phyloP scores from a whole-genome alignment of 148 eudicot species.

The Heliosperma pusillum region DNA sequence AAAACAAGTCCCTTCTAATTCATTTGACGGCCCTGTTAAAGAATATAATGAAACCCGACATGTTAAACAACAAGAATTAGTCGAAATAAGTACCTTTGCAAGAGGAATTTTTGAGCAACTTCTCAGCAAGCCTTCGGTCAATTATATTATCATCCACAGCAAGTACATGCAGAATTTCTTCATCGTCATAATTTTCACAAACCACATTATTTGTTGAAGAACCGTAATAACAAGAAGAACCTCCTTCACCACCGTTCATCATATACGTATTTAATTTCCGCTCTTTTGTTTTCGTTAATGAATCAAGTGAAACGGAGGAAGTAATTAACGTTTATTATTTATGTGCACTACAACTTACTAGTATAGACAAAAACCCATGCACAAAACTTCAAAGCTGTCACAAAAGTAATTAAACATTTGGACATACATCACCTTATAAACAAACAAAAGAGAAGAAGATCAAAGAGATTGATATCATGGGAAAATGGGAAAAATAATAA shows the following conservation, averaged over 20 bases:
- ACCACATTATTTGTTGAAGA: background rate
- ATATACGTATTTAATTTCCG: background rate
- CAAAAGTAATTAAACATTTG: background rate
- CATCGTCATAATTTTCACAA: conserved; percentile 17
- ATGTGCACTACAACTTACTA: background rate
- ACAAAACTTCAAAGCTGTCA: background rate
- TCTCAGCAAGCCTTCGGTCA: conserved; percentile 58
- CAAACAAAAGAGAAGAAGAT: background rate
- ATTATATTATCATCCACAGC: conserved; percentile 62
- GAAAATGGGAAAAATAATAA: conserved; percentile 7
- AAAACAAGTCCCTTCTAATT: too few species aligned
- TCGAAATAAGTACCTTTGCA: conserved; percentile 45
- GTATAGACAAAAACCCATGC: conserved; percentile 2
- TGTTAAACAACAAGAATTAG: too few species aligned
- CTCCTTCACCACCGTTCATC: background rate
- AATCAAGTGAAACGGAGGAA: background rate
- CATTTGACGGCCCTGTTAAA: too few species aligned
- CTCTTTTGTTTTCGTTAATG: background rate
- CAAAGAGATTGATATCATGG: background rate
- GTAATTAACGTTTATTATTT: background rate
- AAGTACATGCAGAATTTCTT: conserved; percentile 44
- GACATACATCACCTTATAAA: background rate
- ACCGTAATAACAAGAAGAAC: background rate
- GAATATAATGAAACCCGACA: too few species aligned
- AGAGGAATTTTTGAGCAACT: conserved; percentile 47